Evolutionary conservation across 2,329 filamentous ascomycete species (phyloP), one percentile per base, ranked within the genome.

Genomic region (Phoma sp.): DNA sequence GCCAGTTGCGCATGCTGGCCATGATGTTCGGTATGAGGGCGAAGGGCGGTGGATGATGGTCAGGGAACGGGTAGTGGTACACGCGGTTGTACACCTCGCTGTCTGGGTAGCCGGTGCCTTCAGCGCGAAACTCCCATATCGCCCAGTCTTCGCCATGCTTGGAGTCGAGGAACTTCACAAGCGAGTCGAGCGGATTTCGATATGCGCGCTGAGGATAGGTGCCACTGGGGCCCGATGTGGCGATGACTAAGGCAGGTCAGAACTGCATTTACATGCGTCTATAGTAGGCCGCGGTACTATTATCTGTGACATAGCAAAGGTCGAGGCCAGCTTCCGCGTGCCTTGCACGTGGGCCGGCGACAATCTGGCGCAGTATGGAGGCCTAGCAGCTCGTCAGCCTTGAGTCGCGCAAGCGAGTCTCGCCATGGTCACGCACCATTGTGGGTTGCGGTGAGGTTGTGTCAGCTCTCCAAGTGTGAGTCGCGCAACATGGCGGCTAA

Each of bases 91-190:
- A 91, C 1, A 99, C 93, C 53, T 93, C 90, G 14, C 87, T 84
- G 70, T 99, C 95, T 0, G 92, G 92, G 68, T 99, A 99, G 1
- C 95, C 95, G 0, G 95, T 97, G 4, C 95, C 95, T 74, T 99
- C 95, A 32, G 92, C 95, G 40, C 95, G 88, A 67, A 99, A 99
- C 77, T 99, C 95, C 91, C 93, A 99, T 67, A 99, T 96, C 3
- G 89, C 87, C 95, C 95, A 99, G 59, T 95, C 80, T 24, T 86
- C 78, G 57, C 68, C 68, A 76, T 99, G 95, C 68, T 92, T 91
- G 39, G 83, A 79, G 76, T 98, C 91, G 59, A 99, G 87, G 73
- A 93, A 99, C 60, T 85, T 84, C 55, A 98, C 91, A 22, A 99
- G 85, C 35, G 88, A 85, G 69, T 96, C 89, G 44, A 96, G 87